Evolutionary conservation across 768 basidiomycete genomes (phyloP), one percentile per base, ranked within the genome.

Genomic region (Suillus subalutaceus): DNA sequence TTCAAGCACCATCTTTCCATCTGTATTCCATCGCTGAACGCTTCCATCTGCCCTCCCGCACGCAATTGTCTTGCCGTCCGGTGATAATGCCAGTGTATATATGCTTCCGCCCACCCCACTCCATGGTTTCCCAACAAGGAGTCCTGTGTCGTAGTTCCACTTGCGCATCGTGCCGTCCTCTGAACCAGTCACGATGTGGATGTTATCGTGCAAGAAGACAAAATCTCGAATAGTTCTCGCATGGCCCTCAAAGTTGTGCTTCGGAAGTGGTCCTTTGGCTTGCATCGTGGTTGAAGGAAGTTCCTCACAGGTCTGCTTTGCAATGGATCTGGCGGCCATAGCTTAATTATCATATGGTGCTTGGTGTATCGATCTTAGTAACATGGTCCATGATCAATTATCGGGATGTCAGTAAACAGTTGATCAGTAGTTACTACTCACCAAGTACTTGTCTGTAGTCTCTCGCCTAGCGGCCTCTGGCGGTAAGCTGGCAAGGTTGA

Each of bases 101-200:
- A 52, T 52, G 15, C 50, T 52, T 16, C 50, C 50, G 6, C 50
- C 50, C 7, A 16, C 50, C 3, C 50, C 50, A 30, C 50, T 16
- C 50, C 50, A 52, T 8, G 50, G 26, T 52, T 26, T 52, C 15
- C 50, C 50, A 16, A 52, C 26, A 8, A 52, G 50, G 30, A 26
- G 50, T 30, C 50, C 50, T 6, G 50, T 52, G 15, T 52, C 50
- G 26, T 52, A 52, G 50, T 52, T 52, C 50, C 50, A 52, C 50
- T 30, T 52, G 50, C 50, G 50, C 50, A 52, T 52, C 15, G 52
- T 53, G 26, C 52, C 52, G 52, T 53, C 52, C 16, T 53, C 52
- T 18, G 52, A 53, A 16, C 52, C 52, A 9, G 26, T 53, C 26
- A 53, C 52, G 52, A 53, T 53, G 26, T 53, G 52, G 0, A 30